Base-by-base conservation (phyloP, 2,329 filamentous ascomycete species). In the Aspergillus pseudoglaucus region DNA sequence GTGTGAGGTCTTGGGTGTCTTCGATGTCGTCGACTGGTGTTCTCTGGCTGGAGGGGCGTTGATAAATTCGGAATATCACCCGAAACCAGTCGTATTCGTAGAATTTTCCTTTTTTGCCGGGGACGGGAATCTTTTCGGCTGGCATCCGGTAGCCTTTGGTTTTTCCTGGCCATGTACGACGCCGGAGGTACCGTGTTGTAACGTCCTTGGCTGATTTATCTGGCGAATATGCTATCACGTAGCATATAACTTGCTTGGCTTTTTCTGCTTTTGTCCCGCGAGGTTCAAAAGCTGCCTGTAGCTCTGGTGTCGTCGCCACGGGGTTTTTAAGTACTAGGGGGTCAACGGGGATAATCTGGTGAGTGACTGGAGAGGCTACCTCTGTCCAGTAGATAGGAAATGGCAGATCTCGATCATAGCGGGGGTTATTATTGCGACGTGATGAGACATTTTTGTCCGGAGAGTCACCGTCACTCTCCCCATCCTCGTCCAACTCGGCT, bases 331-430 rank as follows among this genome's bases (percentile, higher is more conserved):
- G 67, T 25, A 90, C 80, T 5, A 88, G 73, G 0, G 88, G 78
- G 49, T 95, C 90, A 2, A 96, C 85, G 0, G 90, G 78, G 7
- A 93, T 77, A 48, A 87, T 90, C 43, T 82, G 88, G 46, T 88
- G 81, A 0, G 88, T 91, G 3, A 88, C 76, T 2, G 89, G 86
- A 0, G 90, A 96, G 2, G 93, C 75, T 2, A 88, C 85, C 66
- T 98, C 93, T 0, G 87, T 86, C 93, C 93, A 98, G 66, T 97
- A 97, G 44, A 87, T 85, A 1, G 93, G 90, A 55, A 85, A 93
- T 2, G 84, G 81, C 23, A 96, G 75, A 56, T 95, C 90, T 17
- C 78, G 75, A 57, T 95, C 89, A 58, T 84, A 87, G 33, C 46
- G 43, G 60, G 63, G 6, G 57, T 59, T 35, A 65, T 68, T 55